Evolutionary conservation across 306 rosid species (phyloP), one percentile per base, ranked within the genome.

Genomic region (Quercus ilex): DNA sequence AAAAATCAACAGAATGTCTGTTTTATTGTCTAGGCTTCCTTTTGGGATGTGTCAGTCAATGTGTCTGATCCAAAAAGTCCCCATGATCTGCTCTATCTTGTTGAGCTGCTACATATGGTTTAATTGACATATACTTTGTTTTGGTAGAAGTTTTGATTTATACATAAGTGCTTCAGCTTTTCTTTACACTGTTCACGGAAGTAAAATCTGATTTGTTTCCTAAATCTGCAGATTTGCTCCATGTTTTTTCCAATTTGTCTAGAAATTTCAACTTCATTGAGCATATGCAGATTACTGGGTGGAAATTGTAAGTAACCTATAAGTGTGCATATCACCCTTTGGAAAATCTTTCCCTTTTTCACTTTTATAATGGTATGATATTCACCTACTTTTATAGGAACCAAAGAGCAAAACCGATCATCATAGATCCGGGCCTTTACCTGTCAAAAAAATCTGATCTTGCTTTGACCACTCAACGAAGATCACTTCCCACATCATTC

Each of bases 391-490:
- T 75, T 82, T 82, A 77, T 85, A 95, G 99, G 86, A 89, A 87
- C 83, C 98, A 93, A 71, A 87, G 99, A 88, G 99, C 93, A 70
- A 95, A 88, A 81, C 99, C 97, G 0, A 88, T 95, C 88, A 93
- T 93, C 79, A 71, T 91, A 46, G 92, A 89, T 80, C 92, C 90
- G 13, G 92, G 90, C 13, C 89, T 89, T 35, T 89, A 89, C 85
- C 70, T 84, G 19, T 86, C 92, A 25, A 89, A 86, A 77, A 95
- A 95, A 75, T 95, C 97, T 46, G 94, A 91, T 80, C 62, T 95
- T 80, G 93, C 97, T 73, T 79, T 68, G 83, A 95, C 99, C 3
- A 86, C 91, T 81, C 99, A 95, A 71, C 90, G 89, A 18, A 90
- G 99, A 57, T 85, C 99, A 23, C 94, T 95, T 81, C 99, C 99